Evolutionary conservation across 1,284 basidiomycete species (phyloP).

Genomic region (Puccinia sorghi): DNA sequence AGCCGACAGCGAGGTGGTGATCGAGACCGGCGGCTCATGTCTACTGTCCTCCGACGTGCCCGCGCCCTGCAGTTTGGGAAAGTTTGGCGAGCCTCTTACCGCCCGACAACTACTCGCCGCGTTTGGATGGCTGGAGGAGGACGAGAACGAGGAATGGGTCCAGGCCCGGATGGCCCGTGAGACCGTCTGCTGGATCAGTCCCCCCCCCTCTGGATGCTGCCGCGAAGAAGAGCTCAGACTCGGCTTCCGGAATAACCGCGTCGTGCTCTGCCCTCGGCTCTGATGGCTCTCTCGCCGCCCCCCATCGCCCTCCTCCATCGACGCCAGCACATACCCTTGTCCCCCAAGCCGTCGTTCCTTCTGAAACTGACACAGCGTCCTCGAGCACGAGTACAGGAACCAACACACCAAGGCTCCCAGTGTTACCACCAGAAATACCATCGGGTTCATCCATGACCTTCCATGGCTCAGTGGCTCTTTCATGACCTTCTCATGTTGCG

Average conservation of each 20-base stretch:
- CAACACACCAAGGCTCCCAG: constrained; percentile 17
- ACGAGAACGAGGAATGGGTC: neutral
- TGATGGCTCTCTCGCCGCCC: neutral
- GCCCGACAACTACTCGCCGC: neutral
- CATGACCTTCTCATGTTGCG: constrained; percentile 15
- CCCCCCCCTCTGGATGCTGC: neutral
- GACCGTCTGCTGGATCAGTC: constrained; percentile 26
- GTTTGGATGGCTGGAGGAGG: constrained; percentile 2
- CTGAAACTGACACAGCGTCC: constrained; percentile 1
- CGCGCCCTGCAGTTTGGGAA: neutral
- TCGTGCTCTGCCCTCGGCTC: neutral
- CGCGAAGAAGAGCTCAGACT: constrained; percentile 15
- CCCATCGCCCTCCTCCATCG: constrained; percentile 41
- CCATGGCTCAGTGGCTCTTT: constrained; percentile 13
- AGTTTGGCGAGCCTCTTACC: constrained; percentile 10
- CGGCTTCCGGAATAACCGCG: constrained; percentile 10
- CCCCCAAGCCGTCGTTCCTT: constrained; percentile 2
- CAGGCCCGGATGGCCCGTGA: constrained; percentile 3
- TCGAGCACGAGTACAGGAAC: constrained; percentile 34
- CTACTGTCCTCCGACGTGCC: neutral
- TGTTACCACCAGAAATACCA: constrained; percentile 14
- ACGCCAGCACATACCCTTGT: constrained; percentile 33
- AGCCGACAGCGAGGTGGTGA: constrained; percentile 36
- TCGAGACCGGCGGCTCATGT: constrained; percentile 31
- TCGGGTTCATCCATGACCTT: constrained; percentile 26